Conservation (phyloP, 2,329 filamentous ascomycete species). For the Alternaria ethzedia region DNA sequence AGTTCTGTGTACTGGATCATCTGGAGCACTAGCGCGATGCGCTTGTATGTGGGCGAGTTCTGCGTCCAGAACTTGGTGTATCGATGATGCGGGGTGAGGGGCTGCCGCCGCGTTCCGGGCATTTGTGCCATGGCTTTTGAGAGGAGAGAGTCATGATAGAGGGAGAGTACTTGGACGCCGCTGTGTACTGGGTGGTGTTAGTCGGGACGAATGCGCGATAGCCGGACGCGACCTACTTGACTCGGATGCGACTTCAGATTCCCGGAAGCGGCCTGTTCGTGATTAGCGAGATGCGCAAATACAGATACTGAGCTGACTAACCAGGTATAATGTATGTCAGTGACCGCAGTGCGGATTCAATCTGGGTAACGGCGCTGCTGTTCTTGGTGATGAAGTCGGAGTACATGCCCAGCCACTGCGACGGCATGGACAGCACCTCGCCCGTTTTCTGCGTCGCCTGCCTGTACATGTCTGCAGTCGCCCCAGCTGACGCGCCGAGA, state of each 20-base stretch:
- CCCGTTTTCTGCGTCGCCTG: slow-evolving; percentile 50
- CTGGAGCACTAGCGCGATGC: slow-evolving; percentile 81
- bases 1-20: slow-evolving; percentile 95
- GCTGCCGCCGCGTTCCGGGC: slow-evolving; percentile 58
- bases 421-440: slow-evolving; percentile 63
- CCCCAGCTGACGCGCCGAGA: slow-evolving; percentile 22
- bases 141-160: slow-evolving; percentile 92
- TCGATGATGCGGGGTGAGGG: slow-evolving; percentile 64
- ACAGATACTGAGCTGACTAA: slow-evolving; percentile 41
- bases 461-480: slow-evolving; percentile 42
- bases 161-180: slow-evolving; percentile 83
- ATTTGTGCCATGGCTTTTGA: slow-evolving; percentile 67
- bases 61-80: slow-evolving; percentile 70
- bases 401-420: slow-evolving; percentile 74
- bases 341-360: slow-evolving; percentile 90
- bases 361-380: slow-evolving; percentile 88
- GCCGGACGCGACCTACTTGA: slow-evolving; percentile 61
- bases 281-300: slow-evolving; percentile 23
- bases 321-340: slow-evolving; percentile 96
- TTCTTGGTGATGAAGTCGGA: slow-evolving; percentile 95
- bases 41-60: slow-evolving; percentile 73
- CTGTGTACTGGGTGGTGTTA: slow-evolving; percentile 69
- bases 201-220: slow-evolving; percentile 9
- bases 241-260: slow-evolving; percentile 94
- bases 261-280: slow-evolving; percentile 75